phyloP scores from a whole-genome alignment of 306 rosid genomes.

The Elaeagnus macrophylla region DNA sequence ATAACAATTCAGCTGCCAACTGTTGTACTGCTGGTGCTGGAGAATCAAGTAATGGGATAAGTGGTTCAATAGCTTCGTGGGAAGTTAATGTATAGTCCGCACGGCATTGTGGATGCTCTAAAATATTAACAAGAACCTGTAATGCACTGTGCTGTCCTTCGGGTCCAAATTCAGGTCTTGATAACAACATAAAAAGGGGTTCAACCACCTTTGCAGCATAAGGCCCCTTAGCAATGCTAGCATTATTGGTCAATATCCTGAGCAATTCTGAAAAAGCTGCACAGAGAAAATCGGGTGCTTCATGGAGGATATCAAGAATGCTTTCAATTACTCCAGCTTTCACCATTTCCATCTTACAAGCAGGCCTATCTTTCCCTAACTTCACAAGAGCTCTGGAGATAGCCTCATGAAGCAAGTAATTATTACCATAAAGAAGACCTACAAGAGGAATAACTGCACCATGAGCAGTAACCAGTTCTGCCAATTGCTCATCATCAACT shows the following conservation, averaged over 20 bases:
- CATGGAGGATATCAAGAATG: slow-evolving; percentile 65
- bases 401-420: slow-evolving; percentile 90
- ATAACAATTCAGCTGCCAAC: slow-evolving; percentile 93
- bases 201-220: slow-evolving; percentile 88
- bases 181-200: slow-evolving; percentile 73
- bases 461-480: slow-evolving; percentile 87
- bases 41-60: slow-evolving; percentile 84
- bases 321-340: slow-evolving; percentile 95
- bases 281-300: slow-evolving; percentile 89
- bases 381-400: slow-evolving; percentile 86
- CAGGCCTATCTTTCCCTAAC: slow-evolving; percentile 94
- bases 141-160: slow-evolving; percentile 91
- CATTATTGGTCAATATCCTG: slow-evolving; percentile 92
- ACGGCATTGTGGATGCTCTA: slow-evolving; percentile 95
- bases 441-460: slow-evolving; percentile 96
- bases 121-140: slow-evolving; percentile 91
- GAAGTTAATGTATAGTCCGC: slow-evolving; percentile 73
- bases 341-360: slow-evolving; percentile 97
- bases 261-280: slow-evolving; percentile 83
- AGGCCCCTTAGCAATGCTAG: slow-evolving; percentile 92
- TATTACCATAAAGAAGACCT: slow-evolving; percentile 75
- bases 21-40: slow-evolving; percentile 91
- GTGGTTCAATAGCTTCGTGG: slow-evolving; percentile 85
- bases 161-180: slow-evolving; percentile 80
- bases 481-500: slow-evolving; percentile 94